These are phyloP conservation scores for Moricandia arvensis DNA, from an alignment of 345 rosid genomes.

Conservation along the genomic window DNA sequence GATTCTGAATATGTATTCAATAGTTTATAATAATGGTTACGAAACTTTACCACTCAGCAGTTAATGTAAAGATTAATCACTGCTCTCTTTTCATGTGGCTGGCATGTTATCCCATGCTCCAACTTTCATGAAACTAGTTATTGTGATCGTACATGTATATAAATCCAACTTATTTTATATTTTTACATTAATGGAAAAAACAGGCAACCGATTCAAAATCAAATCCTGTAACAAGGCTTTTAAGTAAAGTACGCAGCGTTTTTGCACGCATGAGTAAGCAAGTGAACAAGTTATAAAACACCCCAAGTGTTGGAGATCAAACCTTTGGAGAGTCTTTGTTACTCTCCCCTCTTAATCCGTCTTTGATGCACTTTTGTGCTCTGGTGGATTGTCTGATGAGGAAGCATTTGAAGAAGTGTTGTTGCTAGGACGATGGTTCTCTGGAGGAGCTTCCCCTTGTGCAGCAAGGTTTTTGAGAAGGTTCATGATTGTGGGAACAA, in stretches of 20 bases:
- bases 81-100: conserved; percentile 14
- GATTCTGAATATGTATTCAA: conserved; percentile 16
- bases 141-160: conserved; percentile 1
- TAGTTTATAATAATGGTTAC: background rate
- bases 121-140: background rate
- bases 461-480: conserved; percentile 74
- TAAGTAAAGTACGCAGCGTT: background rate
- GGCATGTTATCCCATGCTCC: conserved; percentile 12
- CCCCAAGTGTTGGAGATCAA: background rate
- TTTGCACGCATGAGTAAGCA: too few species aligned
- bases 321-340: background rate
- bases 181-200: background rate
- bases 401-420: conserved; percentile 18
- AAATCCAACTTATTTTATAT: background rate
- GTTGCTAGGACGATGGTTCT: conserved; percentile 24
- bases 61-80: conserved; percentile 27
- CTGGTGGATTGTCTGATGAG: conserved; percentile 37
- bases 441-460: conserved; percentile 58
- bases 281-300: background rate
- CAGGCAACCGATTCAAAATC: background rate
- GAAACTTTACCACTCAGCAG: conserved; percentile 22
- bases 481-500: conserved; percentile 90
- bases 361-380: conserved; percentile 48
- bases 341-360: conserved; percentile 45
- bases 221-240: background rate